Base-by-base conservation (phyloP, 2,329 filamentous ascomycete genomes). In the Trichoderma sp. region DNA sequence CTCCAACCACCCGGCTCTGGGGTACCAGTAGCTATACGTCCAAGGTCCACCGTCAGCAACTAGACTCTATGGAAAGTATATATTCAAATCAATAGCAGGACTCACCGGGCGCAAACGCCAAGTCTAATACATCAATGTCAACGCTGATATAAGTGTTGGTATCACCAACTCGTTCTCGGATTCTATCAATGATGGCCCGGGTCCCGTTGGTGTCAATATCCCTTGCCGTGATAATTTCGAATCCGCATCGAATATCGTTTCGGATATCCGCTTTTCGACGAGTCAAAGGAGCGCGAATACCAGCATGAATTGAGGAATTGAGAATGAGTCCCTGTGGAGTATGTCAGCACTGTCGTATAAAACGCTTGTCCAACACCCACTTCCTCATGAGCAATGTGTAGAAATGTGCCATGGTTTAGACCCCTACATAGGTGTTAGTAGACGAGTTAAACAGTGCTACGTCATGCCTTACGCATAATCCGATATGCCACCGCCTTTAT, bases 1-100 rank as follows among this genome's bases (percentile, higher is more conserved):
- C 91, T 94, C 93, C 93, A 96, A 29, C 93, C 93, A 70, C 93
- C 92, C 0, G 92, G 90, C 81, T 96, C 93, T 0, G 93, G 93
- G 0, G 93, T 96, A 0, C 93, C 93, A 0, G 92, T 95, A 1
- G 89, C 91, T 3, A 91, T 37, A 47, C 31, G 60, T n/a, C 19
- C 5, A 5, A 14, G 16, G 19, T 2, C 14, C 14, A 27, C 16
- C 43, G 19, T 58, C 19, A 67, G 49, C n/a, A n/a, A 29, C 13
- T 8, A 49, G 3, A 35, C 27, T 29, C 8, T 24, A 21, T 24
- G 10, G 5, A 40, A 29, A 33, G 5, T 1, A 53, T 21, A 3
- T 27, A 21, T 24, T 7, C 2, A n/a, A 1, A 16, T 8, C n/a
- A 43, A 10, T 43, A 16, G 19, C 13, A 21, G n/a, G 1, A 37